These are phyloP conservation scores for Gautieria morchelliformis DNA, from an alignment of 768 basidiomycete genomes.

Conservation along the genomic window DNA sequence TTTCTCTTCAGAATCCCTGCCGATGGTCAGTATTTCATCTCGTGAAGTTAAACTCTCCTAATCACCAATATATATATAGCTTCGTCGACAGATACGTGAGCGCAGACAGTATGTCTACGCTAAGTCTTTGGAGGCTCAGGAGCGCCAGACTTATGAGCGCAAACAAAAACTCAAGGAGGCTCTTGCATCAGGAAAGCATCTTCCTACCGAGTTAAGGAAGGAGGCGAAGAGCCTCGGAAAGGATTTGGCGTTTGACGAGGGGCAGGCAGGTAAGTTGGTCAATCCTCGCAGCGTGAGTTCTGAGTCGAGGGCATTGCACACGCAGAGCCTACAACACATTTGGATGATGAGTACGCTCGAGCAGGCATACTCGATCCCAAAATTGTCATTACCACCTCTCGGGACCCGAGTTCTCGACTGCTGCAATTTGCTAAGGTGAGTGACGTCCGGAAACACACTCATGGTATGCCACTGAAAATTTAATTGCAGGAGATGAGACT, in stretches of 20 bases:
- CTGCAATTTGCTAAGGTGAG: constrained; percentile 89
- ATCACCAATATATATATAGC: no score
- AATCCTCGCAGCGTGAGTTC: neutral
- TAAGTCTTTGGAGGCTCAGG: constrained; percentile 90
- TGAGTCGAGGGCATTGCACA: neutral
- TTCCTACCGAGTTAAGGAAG: constrained; percentile 87
- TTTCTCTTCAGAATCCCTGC: no score
- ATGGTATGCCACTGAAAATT: neutral
- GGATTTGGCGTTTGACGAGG: constrained; percentile 81
- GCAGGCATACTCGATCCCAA: constrained; percentile 94
- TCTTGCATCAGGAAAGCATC: constrained; percentile 70
- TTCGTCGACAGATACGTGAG: no score
- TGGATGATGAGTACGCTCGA: constrained; percentile 91
- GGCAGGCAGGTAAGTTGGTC: no score
- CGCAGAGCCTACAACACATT: constrained; percentile 80
- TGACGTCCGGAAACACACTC: neutral
- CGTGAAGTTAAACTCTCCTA: no score
- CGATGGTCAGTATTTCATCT: no score
- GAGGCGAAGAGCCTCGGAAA: constrained; percentile 64
- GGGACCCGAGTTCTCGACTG: constrained; percentile 91
- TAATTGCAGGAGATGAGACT: constrained; percentile 81
- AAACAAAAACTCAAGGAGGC: no score
- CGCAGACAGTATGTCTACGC: no score
- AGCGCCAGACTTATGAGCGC: constrained; percentile 86
- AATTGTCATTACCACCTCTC: constrained; percentile 92